Evolutionary conservation across 495 filamentous ascomycete genomes (phyloP).

Genomic region (Penicillium silybi): DNA sequence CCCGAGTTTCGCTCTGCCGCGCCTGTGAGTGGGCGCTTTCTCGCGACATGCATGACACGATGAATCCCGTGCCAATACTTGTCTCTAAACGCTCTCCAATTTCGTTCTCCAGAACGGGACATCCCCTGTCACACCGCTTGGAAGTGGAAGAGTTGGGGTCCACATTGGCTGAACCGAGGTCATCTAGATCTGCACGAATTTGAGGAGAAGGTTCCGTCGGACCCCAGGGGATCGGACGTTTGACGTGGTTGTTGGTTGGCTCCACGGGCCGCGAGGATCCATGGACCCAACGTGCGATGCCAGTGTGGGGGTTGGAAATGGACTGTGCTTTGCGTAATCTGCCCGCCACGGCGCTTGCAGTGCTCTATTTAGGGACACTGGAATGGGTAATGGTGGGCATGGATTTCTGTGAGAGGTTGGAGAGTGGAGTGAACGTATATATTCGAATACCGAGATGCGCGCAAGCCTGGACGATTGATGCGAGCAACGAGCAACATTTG

Average conservation of each 20-base stretch:
- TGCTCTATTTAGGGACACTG: conserved; percentile 11
- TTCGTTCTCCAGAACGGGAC: background rate
- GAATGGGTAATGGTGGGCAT: background rate
- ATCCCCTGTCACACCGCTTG: background rate
- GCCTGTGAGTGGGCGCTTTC: conserved; percentile 10
- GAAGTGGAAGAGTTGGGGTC: too few relatives aligned
- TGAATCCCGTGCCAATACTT: background rate
- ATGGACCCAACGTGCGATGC: background rate
- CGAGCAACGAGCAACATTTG: too few relatives aligned
- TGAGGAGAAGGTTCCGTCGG: background rate
- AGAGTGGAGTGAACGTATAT: background rate
- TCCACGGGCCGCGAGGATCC: conserved; percentile 10
- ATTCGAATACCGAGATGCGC: too few relatives aligned
- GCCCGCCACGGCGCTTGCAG: conserved; percentile 13
- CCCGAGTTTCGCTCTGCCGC: background rate
- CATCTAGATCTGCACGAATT: background rate
- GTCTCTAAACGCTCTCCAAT: background rate
- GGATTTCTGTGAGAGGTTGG: too few relatives aligned
- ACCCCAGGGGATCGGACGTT: background rate
- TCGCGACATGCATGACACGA: conserved; percentile 1
- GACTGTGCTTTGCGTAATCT: too few relatives aligned
- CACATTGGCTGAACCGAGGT: background rate
- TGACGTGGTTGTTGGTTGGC: conserved; percentile 5
- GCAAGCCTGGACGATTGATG: background rate
- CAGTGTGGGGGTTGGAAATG: conserved; percentile 8